A percentile compares a stretch with the other conserved stretches of the same genome.
Conservation (phyloP, 257 asterid species). For the Lithospermum erythrorhizon region DNA sequence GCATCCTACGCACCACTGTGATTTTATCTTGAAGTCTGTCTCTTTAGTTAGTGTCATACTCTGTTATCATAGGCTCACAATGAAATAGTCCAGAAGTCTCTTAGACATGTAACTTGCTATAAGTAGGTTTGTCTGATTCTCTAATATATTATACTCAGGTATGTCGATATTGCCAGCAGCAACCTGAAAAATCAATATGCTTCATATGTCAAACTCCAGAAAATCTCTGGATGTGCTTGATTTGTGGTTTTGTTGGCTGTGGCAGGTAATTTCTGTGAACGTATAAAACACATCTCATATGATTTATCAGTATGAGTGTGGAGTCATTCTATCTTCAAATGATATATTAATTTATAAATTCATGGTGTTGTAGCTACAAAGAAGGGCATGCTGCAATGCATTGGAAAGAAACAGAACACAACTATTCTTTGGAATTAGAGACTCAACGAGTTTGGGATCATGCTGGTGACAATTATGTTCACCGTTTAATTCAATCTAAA, state of each 20-base stretch:
- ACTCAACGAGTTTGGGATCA: constrained; percentile 97
- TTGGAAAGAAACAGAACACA: constrained; percentile 95
- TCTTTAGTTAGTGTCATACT: background rate
- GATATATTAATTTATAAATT: constrained; percentile 7
- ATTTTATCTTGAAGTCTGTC: too few species aligned
- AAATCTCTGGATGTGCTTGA: constrained; percentile 96
- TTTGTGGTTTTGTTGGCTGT: constrained; percentile 93
- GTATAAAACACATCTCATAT: background rate
- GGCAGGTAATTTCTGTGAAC: constrained; percentile 42
- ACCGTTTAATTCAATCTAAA: constrained; percentile 84
- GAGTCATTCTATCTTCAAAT: background rate
- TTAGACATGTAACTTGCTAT: background rate
- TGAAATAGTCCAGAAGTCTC: background rate
- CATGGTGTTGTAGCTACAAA: constrained; percentile 40
- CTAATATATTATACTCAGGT: constrained; percentile 41
- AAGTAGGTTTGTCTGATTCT: constrained; percentile 7
- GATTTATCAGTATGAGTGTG: background rate
- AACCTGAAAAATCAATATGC: constrained; percentile 88
- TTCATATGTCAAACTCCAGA: constrained; percentile 72
- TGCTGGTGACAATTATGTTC: constrained; percentile 95
- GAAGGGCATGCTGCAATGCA: constrained; percentile 77
- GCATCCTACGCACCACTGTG: background rate
- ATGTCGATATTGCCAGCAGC: constrained; percentile 97
- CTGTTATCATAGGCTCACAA: background rate
- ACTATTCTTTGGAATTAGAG: constrained; percentile 95